A percentile compares a stretch with the other conserved stretches of the same genome.
Evolutionary conservation across 2,329 filamentous ascomycete species (phyloP).

Genomic region (Kalaharituber pfeilii): DNA sequence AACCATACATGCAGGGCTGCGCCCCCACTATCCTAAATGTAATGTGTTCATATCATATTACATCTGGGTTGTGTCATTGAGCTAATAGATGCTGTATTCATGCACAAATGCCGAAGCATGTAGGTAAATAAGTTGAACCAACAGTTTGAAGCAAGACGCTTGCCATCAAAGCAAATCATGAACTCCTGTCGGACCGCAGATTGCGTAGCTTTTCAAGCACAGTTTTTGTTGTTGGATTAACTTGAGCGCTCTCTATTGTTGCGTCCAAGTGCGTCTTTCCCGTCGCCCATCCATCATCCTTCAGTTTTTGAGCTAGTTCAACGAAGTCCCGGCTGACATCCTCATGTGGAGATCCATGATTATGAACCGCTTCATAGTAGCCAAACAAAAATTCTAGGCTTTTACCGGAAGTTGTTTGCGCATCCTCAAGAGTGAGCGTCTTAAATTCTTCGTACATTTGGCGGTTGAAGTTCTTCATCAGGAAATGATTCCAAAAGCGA

Average conservation of each 20-base stretch:
- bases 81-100: too few relatives aligned
- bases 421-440: constrained; percentile 47
- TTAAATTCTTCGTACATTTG: constrained; percentile 62
- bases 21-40: too few relatives aligned
- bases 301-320: constrained; percentile 10
- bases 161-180: too few relatives aligned
- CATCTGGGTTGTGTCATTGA: too few relatives aligned
- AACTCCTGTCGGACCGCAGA: too few relatives aligned
- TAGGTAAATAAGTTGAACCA: too few relatives aligned
- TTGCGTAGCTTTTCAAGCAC: not conserved
- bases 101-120: too few relatives aligned
- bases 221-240: not conserved
- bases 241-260: not conserved
- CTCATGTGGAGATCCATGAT: constrained; percentile 14
- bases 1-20: too few relatives aligned
- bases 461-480: constrained; percentile 55
- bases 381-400: constrained; percentile 47
- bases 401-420: constrained; percentile 34
- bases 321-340: constrained; percentile 21
- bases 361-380: constrained; percentile 37
- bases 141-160: too few relatives aligned
- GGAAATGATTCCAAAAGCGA: constrained; percentile 57
- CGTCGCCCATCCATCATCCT: not conserved
- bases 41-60: too few relatives aligned
- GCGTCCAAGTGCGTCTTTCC: not conserved